A percentile compares a stretch with the other conserved stretches of the same genome.
These are phyloP conservation scores for Hyphodiscus hymeniophilus DNA, from an alignment of 495 filamentous ascomycete genomes.

Conservation along the genomic window DNA sequence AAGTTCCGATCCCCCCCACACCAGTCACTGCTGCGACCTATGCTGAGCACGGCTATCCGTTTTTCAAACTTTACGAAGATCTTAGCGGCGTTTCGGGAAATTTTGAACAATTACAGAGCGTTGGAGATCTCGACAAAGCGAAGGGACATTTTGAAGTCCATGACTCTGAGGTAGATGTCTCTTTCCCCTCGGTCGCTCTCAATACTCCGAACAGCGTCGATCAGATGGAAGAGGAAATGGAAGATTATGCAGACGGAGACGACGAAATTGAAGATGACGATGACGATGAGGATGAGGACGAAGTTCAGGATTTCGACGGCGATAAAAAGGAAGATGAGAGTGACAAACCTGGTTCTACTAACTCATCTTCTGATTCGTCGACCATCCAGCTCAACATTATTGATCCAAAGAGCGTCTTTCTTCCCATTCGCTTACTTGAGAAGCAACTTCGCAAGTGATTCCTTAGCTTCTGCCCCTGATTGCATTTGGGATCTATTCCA, in stretches of 20 bases:
- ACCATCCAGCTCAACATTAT: neutral
- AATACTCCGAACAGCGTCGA: neutral
- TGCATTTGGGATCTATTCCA: too few relatives aligned
- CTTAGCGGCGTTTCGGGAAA: neutral
- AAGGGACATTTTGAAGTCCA: constrained; percentile 8
- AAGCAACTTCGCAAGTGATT: too few relatives aligned
- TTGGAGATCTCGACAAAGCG: constrained; percentile 12
- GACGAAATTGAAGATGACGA: neutral
- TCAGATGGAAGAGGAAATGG: too few relatives aligned
- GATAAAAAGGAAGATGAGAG: too few relatives aligned
- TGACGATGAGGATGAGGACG: neutral
- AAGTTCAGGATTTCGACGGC: neutral
- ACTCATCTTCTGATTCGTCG: neutral
- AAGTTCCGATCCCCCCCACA: constrained; percentile 17
- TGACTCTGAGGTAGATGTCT: neutral
- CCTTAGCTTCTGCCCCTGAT: too few relatives aligned
- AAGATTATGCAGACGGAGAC: too few relatives aligned
- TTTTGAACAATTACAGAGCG: constrained; percentile 18
- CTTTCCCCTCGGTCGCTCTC: neutral
- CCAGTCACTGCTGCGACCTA: constrained; percentile 31
- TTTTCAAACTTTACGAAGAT: constrained; percentile 29
- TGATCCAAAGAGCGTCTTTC: neutral
- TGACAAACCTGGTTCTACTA: too few relatives aligned
- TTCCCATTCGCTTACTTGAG: neutral
- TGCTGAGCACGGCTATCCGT: constrained; percentile 24